Base-by-base conservation (phyloP, 1,284 basidiomycete species). In the Irpex sp. region DNA sequence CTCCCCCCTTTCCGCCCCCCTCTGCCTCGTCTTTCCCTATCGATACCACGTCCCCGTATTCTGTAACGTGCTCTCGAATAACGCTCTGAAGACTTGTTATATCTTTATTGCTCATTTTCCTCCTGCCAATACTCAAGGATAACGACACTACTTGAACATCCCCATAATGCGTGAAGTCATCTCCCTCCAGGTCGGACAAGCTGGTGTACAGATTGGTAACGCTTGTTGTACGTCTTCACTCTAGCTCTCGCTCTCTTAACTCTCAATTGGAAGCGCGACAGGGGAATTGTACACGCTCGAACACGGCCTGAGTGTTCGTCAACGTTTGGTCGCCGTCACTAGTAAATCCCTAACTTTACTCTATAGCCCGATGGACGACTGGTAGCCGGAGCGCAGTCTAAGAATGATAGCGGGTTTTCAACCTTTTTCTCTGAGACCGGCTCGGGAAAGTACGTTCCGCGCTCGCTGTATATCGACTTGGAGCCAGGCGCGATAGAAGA, bases 211-310 rank as follows among this genome's bases (percentile, higher is more conserved):
- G 80, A 95, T 97, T 72, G 94, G 95, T 72, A 97, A 96, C 78
- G 93, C 94, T 69, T 96, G 94, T 82, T 95, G 90, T 92, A 71
- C 82, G 86, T 79, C 19, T 15, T 62, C 17, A 26, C 35, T 4
- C 4, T 26, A 61, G 58, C 57, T 61, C 58, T 50, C 43, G 59
- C 9, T 17, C 9, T 19, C 39, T 59, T 13, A 47, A 50, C 6
- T 59, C 66, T 19, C 63, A 50, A n/a, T 50, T 55, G 54, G 49
- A 47, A 35, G 21, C 36, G 39, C 64, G 65, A 62, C 72, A 93
- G 91, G 96, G 97, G 96, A 98, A 79, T 87, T 99, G 68, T 99
- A 99, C 83, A 97, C 95, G 69, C 87, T 96, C 73, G 97, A 99
- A 78, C 97, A 99, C 78, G 96, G 96, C 70, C 83, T 99, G 68